Base-by-base conservation (phyloP, 352 stramenopile species). In the Pythium folliculosum region DNA sequence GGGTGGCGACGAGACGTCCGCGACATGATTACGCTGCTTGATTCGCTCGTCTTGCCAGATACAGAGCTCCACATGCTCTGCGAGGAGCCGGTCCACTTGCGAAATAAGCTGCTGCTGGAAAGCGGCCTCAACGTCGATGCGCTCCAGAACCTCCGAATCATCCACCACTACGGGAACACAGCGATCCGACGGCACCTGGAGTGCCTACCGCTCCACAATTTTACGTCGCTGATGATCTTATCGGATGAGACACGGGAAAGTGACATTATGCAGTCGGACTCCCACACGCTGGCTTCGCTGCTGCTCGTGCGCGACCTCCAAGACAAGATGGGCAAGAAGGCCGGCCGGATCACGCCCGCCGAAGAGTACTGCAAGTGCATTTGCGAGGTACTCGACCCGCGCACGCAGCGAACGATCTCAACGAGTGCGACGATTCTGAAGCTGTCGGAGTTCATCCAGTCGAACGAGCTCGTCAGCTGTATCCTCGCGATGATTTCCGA, bases 401-500 rank as follows among this genome's bases (percentile, higher is more conserved):
- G 88, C 3, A 97, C 89, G 27, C 88, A 94, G 63, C 82, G 82
- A 13, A 90, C 91, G 2, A 94, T 96, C 40, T 85, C 84, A 3
- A 90, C 76, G 8, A 92, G 83, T 59, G 67, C 69, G 23, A 90
- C 80, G 0, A 93, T 96, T 22, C 69, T 90, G n/a, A 74, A 76
- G 30, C 76, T 91, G 5, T 94, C 84, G 1, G 86, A 94, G 23
- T 96, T 96, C 61, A 92, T 96, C 51, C 88, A 95, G 73, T 96
- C 88, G 17, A 97, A 96, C 53, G 83, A 96, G 54, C 76, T 96
- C 13, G 78, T 96, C n/a, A 89, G 77, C 27, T 88, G 82, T 13
- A 91, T 94, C 12, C 75, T 97, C 22, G 90, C 90, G 0, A 94
- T 96, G 84, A 92, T 97, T 30, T 85, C 88, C 0, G 90, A 97